These are phyloP conservation scores for Vigna radiata DNA, from an alignment of 306 rosid species.

Conservation along the genomic window DNA sequence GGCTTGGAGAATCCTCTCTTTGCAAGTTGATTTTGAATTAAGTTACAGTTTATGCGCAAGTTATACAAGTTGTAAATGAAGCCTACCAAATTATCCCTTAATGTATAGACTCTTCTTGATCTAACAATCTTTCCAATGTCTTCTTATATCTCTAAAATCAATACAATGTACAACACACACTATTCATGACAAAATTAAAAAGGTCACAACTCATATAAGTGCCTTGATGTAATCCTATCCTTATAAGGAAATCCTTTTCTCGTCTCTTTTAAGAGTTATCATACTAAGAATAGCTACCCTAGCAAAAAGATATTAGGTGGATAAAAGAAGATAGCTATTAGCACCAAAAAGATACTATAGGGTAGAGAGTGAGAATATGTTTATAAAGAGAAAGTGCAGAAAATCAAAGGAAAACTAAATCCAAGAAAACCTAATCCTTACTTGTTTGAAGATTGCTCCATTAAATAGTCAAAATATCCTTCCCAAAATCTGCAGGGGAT, in stretches of 20 bases:
- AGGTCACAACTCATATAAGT: background rate
- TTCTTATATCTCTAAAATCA: background rate
- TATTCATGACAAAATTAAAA: background rate
- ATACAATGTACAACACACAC: background rate
- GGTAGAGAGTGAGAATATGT: slow-evolving; percentile 31
- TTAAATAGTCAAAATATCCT: slow-evolving; percentile 92
- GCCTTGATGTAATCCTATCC: background rate
- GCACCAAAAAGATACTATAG: slow-evolving; percentile 17
- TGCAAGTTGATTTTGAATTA: too few species aligned
- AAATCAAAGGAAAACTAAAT: slow-evolving; percentile 32
- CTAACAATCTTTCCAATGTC: background rate
- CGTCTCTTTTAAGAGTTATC: background rate
- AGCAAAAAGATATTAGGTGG: background rate
- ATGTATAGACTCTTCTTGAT: background rate
- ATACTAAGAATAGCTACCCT: background rate
- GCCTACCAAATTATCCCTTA: too few species aligned
- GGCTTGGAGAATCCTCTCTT: too few species aligned
- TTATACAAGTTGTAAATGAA: too few species aligned
- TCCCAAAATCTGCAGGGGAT: slow-evolving; percentile 88
- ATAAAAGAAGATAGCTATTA: slow-evolving; percentile 2
- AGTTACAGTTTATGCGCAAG: too few species aligned
- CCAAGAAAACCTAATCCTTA: slow-evolving; percentile 42
- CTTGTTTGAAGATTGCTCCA: slow-evolving; percentile 92
- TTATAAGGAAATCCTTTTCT: background rate
- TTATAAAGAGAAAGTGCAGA: slow-evolving; percentile 21